A percentile compares a stretch with the other conserved stretches of the same genome.
Conservation (phyloP, 2,329 filamentous ascomycete species). For the Drechslerella coelobrocha region DNA sequence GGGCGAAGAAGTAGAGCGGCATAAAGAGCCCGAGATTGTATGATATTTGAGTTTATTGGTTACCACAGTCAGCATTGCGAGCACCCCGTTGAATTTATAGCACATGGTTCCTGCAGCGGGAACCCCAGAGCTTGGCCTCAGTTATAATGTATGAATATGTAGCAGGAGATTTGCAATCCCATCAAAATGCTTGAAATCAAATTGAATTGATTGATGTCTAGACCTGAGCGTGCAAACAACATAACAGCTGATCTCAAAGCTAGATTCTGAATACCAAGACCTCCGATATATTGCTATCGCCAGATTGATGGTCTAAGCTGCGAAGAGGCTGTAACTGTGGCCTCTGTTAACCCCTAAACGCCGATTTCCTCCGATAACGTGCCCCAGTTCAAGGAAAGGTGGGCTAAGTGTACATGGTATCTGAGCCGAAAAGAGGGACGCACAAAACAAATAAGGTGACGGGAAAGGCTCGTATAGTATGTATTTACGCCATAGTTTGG, state of each 20-base stretch:
- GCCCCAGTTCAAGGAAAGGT: constrained; percentile 6
- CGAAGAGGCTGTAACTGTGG: neutral
- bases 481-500: neutral
- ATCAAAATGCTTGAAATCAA: too few relatives aligned
- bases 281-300: neutral
- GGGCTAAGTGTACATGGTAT: constrained; percentile 38
- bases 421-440: constrained; percentile 4
- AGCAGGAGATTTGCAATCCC: too few relatives aligned
- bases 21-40: constrained; percentile 1
- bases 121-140: too few relatives aligned
- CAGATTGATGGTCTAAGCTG: constrained; percentile 1
- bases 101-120: too few relatives aligned
- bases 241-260: too few relatives aligned
- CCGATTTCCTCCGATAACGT: constrained; percentile 19
- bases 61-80: neutral
- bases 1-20: constrained; percentile 17
- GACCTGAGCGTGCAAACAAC: too few relatives aligned
- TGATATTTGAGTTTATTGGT: constrained; percentile 13
- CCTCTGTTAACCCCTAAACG: constrained; percentile 33
- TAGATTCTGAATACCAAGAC: too few relatives aligned
- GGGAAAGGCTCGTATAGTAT: constrained; percentile 3
- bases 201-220: too few relatives aligned
- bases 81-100: neutral
- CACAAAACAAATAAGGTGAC: constrained; percentile 10
- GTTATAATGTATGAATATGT: too few relatives aligned